These are phyloP conservation scores for Lophium mytilinum DNA, from an alignment of 495 filamentous ascomycete genomes.

Conservation along the genomic window DNA sequence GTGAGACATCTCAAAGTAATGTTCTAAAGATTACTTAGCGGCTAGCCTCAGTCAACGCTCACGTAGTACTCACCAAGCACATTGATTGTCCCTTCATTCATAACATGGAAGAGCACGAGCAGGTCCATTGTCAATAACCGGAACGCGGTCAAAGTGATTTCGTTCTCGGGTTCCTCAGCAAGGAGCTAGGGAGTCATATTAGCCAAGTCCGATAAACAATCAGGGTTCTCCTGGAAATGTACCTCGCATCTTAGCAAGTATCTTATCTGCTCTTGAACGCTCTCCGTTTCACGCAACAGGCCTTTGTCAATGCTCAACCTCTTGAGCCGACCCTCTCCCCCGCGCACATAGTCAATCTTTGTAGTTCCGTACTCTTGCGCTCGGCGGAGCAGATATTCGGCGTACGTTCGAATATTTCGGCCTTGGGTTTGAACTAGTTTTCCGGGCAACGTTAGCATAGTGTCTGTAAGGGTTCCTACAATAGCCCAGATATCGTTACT, in stretches of 20 bases:
- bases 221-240: slow-evolving; percentile 28
- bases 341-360: slow-evolving; percentile 82
- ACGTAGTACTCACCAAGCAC: slow-evolving; percentile 62
- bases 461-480: slow-evolving; percentile 1
- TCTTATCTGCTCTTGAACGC: slow-evolving; percentile 80
- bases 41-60: slow-evolving; percentile 2
- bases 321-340: slow-evolving; percentile 74
- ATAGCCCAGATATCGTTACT: background rate
- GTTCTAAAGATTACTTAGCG: slow-evolving; percentile 50
- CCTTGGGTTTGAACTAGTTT: slow-evolving; percentile 83
- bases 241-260: slow-evolving; percentile 87
- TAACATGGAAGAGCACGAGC: slow-evolving; percentile 80
- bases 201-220: slow-evolving; percentile 6
- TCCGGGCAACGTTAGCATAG: slow-evolving; percentile 12
- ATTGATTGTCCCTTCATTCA: slow-evolving; percentile 98
- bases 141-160: slow-evolving; percentile 95
- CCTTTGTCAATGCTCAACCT: slow-evolving; percentile 87
- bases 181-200: slow-evolving; percentile 59
- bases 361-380: slow-evolving; percentile 74
- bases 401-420: slow-evolving; percentile 87
- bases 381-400: slow-evolving; percentile 75
- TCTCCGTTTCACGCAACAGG: slow-evolving; percentile 82
- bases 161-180: slow-evolving; percentile 85
- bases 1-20: slow-evolving; percentile 97
- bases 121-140: slow-evolving; percentile 85